phyloP scores from a whole-genome alignment of 108 stramenopile species.

The Pseudonitzschia pungens region DNA sequence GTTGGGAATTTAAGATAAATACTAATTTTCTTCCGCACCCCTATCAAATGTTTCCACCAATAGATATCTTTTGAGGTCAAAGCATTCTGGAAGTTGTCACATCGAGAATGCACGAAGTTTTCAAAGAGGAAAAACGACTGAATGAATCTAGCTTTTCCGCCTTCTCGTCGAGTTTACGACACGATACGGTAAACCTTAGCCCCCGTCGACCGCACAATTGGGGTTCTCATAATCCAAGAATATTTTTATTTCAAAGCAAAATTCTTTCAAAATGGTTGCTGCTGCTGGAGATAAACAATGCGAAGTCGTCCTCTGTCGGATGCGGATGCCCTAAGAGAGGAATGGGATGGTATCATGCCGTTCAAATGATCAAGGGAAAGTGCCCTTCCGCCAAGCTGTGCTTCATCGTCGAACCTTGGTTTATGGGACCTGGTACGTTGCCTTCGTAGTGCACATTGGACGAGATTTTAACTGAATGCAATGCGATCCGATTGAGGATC shows the following conservation, averaged over 20 bases:
- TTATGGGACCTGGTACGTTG: slow-evolving; percentile 74
- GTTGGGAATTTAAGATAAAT: background rate
- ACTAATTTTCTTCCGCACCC: slow-evolving; percentile 5
- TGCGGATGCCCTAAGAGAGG: slow-evolving; percentile 67
- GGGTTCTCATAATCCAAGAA: too few relatives aligned
- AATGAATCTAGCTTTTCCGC: background rate
- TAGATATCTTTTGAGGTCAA: background rate
- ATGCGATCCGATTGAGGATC: background rate
- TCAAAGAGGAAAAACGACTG: background rate
- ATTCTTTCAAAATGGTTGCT: slow-evolving; percentile 35
- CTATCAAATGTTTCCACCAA: background rate
- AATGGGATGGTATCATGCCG: slow-evolving; percentile 91
- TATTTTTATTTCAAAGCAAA: background rate
- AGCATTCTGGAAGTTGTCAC: background rate
- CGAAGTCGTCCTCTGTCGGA: slow-evolving; percentile 70
- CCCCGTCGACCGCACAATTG: too few relatives aligned
- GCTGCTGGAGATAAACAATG: slow-evolving; percentile 51
- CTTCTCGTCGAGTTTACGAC: background rate
- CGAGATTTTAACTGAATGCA: background rate
- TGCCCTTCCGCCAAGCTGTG: slow-evolving; percentile 82
- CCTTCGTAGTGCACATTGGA: background rate
- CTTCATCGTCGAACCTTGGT: slow-evolving; percentile 91
- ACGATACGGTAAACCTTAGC: too few relatives aligned
- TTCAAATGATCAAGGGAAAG: slow-evolving; percentile 79
- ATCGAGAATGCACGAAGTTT: background rate